Evolutionary conservation across 495 filamentous ascomycete genomes (phyloP).

Genomic region (Chaetomium fimeti): DNA sequence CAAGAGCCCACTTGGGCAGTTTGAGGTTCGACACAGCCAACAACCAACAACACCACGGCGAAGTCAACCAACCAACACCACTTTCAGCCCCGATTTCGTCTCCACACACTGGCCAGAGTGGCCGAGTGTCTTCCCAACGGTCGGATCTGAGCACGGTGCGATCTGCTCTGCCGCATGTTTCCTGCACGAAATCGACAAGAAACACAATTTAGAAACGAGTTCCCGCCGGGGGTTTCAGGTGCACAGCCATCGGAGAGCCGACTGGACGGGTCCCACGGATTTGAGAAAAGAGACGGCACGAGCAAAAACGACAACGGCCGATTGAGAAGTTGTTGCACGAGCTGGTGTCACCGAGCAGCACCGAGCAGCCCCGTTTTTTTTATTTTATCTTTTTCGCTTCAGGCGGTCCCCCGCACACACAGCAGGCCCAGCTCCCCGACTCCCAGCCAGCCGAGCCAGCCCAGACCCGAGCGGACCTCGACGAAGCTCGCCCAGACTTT

Average conservation of each 20-base stretch:
- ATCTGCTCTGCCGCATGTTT: conserved; percentile 8
- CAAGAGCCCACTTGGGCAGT: background rate
- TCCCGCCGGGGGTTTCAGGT: background rate
- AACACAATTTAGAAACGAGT: background rate
- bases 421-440: background rate
- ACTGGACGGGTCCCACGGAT: background rate
- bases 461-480: too few species aligned
- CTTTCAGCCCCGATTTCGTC: background rate
- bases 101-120: background rate
- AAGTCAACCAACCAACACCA: background rate
- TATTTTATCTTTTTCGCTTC: background rate
- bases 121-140: background rate
- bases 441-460: background rate
- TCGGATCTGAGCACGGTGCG: background rate
- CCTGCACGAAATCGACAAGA: conserved; percentile 7
- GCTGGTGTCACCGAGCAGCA: conserved; percentile 8
- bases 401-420: background rate
- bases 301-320: background rate
- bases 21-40: conserved; percentile 13
- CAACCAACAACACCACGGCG: background rate
- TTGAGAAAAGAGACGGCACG: background rate
- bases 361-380: background rate
- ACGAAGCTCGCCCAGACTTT: too few species aligned
- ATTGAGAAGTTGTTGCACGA: background rate
- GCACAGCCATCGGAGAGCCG: background rate